Conservation (phyloP, 139 green algal species). For the Axilococcus clingmanii region DNA sequence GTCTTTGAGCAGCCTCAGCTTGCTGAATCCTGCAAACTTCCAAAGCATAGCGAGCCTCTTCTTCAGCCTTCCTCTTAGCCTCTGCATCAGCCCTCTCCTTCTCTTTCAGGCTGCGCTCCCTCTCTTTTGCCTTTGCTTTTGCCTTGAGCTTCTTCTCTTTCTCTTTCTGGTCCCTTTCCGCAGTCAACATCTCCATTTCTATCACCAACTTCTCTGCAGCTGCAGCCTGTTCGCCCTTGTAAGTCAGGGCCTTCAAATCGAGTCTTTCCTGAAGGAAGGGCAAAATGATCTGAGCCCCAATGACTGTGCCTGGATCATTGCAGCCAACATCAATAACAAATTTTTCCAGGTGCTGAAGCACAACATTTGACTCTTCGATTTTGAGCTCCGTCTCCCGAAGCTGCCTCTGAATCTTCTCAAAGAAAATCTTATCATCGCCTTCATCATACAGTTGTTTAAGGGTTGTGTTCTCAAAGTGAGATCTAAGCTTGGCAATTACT, state of each 20-base stretch:
- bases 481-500: neutral
- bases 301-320: conserved; percentile 60
- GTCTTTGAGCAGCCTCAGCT: conserved; percentile 20
- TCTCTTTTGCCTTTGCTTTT: conserved; percentile 35
- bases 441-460: conserved; percentile 76
- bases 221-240: conserved; percentile 40
- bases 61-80: conserved; percentile 2
- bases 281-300: conserved; percentile 58
- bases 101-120: conserved; percentile 49
- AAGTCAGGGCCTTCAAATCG: conserved; percentile 44
- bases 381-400: conserved; percentile 41
- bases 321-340: conserved; percentile 67
- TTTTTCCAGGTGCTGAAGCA: conserved; percentile 67
- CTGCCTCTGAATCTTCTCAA: conserved; percentile 45
- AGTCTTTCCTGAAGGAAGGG: conserved; percentile 60
- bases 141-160: conserved; percentile 26
- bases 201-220: conserved; percentile 65
- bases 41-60: conserved; percentile 1
- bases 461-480: conserved; percentile 59
- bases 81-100: conserved; percentile 17
- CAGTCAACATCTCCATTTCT: conserved; percentile 45
- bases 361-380: conserved; percentile 57
- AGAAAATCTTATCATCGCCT: conserved; percentile 62
- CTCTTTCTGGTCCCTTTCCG: conserved; percentile 17
- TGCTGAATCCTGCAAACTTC: too few relatives aligned